phyloP scores from a whole-genome alignment of 345 rosid species.

The Aquilaria sinensis region DNA sequence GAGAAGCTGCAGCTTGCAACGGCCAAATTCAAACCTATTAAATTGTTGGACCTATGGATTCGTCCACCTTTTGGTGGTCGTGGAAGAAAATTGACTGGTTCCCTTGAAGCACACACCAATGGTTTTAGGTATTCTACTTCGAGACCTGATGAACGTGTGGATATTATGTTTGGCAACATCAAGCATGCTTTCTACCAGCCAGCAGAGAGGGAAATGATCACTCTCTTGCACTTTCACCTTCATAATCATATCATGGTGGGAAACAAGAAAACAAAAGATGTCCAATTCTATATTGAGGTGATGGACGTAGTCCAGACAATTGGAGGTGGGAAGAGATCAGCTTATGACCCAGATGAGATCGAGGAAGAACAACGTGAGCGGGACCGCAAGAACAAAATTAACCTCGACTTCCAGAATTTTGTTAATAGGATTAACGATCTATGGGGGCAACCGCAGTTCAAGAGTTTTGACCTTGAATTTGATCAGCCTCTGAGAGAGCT shows the following conservation, averaged over 20 bases:
- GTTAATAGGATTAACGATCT: constrained; percentile 41
- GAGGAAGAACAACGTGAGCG: constrained; percentile 52
- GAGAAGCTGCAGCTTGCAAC: constrained; percentile 38
- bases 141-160: constrained; percentile 46
- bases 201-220: constrained; percentile 49
- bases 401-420: constrained; percentile 41
- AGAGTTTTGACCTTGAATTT: constrained; percentile 42
- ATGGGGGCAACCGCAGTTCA: constrained; percentile 50
- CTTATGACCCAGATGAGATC: constrained; percentile 57
- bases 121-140: constrained; percentile 45
- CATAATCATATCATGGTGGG: constrained; percentile 62
- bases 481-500: constrained; percentile 49
- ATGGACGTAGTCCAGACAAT: constrained; percentile 47
- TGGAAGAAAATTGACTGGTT: constrained; percentile 44
- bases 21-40: constrained; percentile 40
- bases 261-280: constrained; percentile 50
- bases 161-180: constrained; percentile 37
- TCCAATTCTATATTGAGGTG: constrained; percentile 44
- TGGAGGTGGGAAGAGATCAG: constrained; percentile 49
- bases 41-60: constrained; percentile 42
- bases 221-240: constrained; percentile 44
- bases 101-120: constrained; percentile 40
- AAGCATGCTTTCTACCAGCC: constrained; percentile 55
- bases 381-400: constrained; percentile 37
- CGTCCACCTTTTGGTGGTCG: constrained; percentile 50